These are phyloP conservation scores for Lipomyces spencermartinsiae DNA, from an alignment of 805 yeast genomes.

Conservation along the genomic window DNA sequence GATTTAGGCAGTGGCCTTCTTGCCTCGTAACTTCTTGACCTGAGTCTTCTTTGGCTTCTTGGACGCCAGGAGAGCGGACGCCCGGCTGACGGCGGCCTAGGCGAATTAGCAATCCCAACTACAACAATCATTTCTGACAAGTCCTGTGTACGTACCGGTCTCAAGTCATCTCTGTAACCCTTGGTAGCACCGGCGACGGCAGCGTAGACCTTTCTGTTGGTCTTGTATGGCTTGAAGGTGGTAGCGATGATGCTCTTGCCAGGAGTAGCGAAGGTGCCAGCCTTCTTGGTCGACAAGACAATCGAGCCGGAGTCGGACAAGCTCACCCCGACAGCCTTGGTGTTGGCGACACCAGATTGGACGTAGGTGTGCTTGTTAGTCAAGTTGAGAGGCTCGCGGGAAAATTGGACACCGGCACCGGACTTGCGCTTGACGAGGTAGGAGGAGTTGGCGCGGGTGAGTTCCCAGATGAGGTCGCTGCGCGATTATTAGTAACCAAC, in stretches of 20 bases:
- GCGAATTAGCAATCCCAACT: conserved; percentile 29
- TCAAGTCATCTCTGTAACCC: conserved; percentile 58
- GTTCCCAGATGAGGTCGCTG: conserved; percentile 59
- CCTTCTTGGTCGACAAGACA: conserved; percentile 52
- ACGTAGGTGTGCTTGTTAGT: conserved; percentile 55
- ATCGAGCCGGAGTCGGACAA: conserved; percentile 48
- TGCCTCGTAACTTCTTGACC: conserved; percentile 39
- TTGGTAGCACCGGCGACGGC: conserved; percentile 54
- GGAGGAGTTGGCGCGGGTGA: conserved; percentile 55
- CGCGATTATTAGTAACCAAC: background rate
- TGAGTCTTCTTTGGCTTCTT: conserved; percentile 50
- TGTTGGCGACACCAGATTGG: conserved; percentile 57
- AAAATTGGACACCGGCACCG: conserved; percentile 52
- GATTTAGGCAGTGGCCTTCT: conserved; percentile 33
- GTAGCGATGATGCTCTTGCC: conserved; percentile 49
- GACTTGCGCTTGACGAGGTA: conserved; percentile 56
- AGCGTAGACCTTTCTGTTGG: conserved; percentile 53
- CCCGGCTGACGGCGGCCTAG: conserved; percentile 57
- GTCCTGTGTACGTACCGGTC: conserved; percentile 19
- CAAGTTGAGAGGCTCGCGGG: conserved; percentile 59
- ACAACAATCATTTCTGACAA: background rate
- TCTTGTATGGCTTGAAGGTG: conserved; percentile 53
- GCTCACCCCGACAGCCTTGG: conserved; percentile 57
- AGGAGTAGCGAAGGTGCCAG: conserved; percentile 55
- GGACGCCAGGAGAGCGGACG: conserved; percentile 52